Conservation (phyloP, 305 asterid genomes). For the Fraxinus angustifolia region DNA sequence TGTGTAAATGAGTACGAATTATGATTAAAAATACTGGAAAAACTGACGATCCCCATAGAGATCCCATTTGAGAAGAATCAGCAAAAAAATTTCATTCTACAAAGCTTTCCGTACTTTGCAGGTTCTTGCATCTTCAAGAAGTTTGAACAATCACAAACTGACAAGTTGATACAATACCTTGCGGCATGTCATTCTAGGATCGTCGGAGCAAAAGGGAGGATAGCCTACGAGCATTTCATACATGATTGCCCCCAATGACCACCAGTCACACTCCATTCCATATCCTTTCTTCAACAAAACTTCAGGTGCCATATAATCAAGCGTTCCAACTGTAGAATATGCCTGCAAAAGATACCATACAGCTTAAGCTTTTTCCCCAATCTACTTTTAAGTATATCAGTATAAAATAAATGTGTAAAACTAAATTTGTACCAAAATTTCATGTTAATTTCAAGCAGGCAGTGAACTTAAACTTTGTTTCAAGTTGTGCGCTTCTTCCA, state of each 20-base stretch:
- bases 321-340: constrained; percentile 94
- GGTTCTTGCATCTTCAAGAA: background rate
- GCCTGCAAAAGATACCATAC: constrained; percentile 46
- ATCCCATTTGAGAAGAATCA: background rate
- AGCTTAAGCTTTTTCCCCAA: background rate
- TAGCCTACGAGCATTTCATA: constrained; percentile 91
- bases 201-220: constrained; percentile 97
- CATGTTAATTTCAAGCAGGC: background rate
- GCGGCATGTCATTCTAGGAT: constrained; percentile 95
- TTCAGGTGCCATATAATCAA: constrained; percentile 98
- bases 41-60: background rate
- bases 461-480: background rate
- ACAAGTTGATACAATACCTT: constrained; percentile 49
- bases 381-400: background rate
- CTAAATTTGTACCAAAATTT: background rate
- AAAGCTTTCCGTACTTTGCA: background rate
- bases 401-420: background rate
- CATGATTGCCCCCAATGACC: constrained; percentile 93
- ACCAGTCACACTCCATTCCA: constrained; percentile 98
- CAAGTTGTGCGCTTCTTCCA: background rate
- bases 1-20: background rate
- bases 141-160: background rate
- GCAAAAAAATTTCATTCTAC: background rate
- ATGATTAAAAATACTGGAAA: background rate
- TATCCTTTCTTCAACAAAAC: constrained; percentile 89